phyloP scores from a whole-genome alignment of 164 flowering plant species.

The Saururus chinensis region DNA sequence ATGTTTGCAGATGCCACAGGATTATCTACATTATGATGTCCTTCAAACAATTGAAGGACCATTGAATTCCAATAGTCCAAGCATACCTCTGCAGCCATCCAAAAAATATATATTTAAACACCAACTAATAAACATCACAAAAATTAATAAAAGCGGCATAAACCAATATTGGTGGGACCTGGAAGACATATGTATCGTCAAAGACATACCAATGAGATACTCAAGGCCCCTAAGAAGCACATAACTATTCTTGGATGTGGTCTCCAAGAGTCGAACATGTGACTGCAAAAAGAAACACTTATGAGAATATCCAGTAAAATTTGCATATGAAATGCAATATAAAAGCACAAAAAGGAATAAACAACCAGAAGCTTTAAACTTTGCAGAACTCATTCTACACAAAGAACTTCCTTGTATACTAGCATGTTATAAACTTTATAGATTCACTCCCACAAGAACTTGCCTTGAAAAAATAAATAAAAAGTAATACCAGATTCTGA shows the following conservation, averaged over 20 bases:
- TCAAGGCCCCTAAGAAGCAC: constrained; percentile 80
- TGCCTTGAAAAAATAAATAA: too few species aligned
- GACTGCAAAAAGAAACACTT: constrained; percentile 32
- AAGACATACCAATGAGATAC: constrained; percentile 82
- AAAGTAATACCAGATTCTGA: too few species aligned
- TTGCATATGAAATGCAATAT: too few species aligned
- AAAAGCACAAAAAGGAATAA: too few species aligned
- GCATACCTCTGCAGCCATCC: constrained; percentile 87
- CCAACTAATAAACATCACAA: background rate
- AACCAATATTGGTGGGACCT: constrained; percentile 37
- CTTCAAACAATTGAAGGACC: constrained; percentile 81
- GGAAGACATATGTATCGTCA: constrained; percentile 95
- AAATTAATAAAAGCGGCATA: background rate
- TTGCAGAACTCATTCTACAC: constrained; percentile 79
- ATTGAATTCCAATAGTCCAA: constrained; percentile 95
- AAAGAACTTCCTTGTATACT: constrained; percentile 68
- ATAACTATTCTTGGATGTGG: constrained; percentile 52
- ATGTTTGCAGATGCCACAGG: too few species aligned
- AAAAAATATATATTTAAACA: constrained; percentile 2
- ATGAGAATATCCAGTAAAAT: constrained; percentile 3
- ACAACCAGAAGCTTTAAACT: constrained; percentile 37
- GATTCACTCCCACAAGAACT: too few species aligned
- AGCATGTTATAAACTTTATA: too few species aligned
- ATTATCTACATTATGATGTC: constrained; percentile 42
- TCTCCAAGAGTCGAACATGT: too few species aligned